Conservation (phyloP, 2,329 filamentous ascomycete genomes). For the Akanthomyces lecanii region DNA sequence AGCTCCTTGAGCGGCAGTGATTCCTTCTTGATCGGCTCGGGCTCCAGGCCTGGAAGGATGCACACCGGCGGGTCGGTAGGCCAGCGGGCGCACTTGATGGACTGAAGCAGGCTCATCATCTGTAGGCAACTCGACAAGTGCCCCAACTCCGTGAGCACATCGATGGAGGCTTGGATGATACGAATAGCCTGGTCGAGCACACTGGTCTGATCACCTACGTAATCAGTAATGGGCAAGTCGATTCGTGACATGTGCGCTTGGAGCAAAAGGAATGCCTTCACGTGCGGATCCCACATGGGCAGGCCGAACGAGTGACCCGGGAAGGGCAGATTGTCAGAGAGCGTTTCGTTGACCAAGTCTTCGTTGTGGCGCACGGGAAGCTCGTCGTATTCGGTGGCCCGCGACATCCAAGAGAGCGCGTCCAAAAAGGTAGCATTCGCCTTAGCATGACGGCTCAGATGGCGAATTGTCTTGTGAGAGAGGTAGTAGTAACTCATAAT, state of each 20-base stretch:
- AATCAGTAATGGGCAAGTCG: slow-evolving; percentile 90
- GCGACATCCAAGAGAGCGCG: slow-evolving; percentile 85
- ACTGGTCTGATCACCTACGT: slow-evolving; percentile 85
- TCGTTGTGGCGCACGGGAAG: slow-evolving; percentile 97
- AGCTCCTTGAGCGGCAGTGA: slow-evolving; percentile 40
- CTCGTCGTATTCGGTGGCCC: slow-evolving; percentile 94
- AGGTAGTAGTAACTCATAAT: slow-evolving; percentile 99
- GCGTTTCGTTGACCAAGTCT: slow-evolving; percentile 89
- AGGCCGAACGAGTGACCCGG: slow-evolving; percentile 59
- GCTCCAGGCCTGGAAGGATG: slow-evolving; percentile 70
- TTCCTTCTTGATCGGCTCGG: slow-evolving; percentile 38
- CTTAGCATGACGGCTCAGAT: slow-evolving; percentile 73
- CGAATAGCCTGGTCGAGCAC: slow-evolving; percentile 95
- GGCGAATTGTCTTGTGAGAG: slow-evolving; percentile 89
- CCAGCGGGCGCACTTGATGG: slow-evolving; percentile 90
- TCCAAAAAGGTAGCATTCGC: slow-evolving; percentile 73
- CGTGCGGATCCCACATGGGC: slow-evolving; percentile 97
- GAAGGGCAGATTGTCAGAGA: slow-evolving; percentile 74
- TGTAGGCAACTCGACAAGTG: slow-evolving; percentile 70
- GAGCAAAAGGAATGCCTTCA: slow-evolving; percentile 89
- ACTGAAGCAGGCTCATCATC: slow-evolving; percentile 85
- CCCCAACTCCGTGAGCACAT: slow-evolving; percentile 87
- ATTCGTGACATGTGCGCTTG: slow-evolving; percentile 95
- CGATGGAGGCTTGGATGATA: slow-evolving; percentile 92
- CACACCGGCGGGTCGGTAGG: slow-evolving; percentile 73